These are phyloP conservation scores for Leishmania aethiopica DNA, from an alignment of 208 protist species.

Conservation along the genomic window DNA sequence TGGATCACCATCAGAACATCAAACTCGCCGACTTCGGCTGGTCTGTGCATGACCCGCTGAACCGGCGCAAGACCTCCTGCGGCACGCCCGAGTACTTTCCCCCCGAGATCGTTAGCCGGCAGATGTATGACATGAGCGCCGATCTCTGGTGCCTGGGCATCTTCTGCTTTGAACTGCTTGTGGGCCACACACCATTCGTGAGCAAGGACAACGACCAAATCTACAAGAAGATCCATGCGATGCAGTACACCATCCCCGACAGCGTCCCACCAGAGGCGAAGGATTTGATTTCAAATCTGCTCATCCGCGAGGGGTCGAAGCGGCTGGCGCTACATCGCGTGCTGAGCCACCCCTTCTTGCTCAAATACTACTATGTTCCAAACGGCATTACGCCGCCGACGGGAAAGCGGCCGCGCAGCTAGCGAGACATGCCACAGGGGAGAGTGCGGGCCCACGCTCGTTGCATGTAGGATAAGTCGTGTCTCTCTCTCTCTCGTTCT, in stretches of 20 bases:
- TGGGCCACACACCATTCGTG: conserved; percentile 95
- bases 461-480: not conserved
- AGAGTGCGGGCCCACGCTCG: too few relatives aligned
- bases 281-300: conserved; percentile 85
- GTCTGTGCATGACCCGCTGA: conserved; percentile 97
- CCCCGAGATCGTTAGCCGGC: conserved; percentile 97
- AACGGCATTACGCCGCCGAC: conserved; percentile 83
- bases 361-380: conserved; percentile 91
- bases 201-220: conserved; percentile 87
- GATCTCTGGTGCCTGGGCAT: conserved; percentile 98
- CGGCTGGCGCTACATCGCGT: conserved; percentile 85
- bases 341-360: conserved; percentile 82
- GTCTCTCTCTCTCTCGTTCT: not conserved
- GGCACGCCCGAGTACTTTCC: conserved; percentile 99
- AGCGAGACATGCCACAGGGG: not conserved
- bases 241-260: conserved; percentile 90
- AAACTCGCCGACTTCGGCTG: conserved; percentile 99
- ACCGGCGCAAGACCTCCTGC: conserved; percentile 94
- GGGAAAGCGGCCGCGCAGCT: conserved; percentile 67
- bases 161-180: conserved; percentile 97
- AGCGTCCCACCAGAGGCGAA: conserved; percentile 85
- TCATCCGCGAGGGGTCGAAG: conserved; percentile 71
- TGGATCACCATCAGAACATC: conserved; percentile 94
- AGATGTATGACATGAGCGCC: conserved; percentile 87
- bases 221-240: conserved; percentile 90